Conservation (phyloP, 495 filamentous ascomycete species). For the Penicillium robsamsonii region DNA sequence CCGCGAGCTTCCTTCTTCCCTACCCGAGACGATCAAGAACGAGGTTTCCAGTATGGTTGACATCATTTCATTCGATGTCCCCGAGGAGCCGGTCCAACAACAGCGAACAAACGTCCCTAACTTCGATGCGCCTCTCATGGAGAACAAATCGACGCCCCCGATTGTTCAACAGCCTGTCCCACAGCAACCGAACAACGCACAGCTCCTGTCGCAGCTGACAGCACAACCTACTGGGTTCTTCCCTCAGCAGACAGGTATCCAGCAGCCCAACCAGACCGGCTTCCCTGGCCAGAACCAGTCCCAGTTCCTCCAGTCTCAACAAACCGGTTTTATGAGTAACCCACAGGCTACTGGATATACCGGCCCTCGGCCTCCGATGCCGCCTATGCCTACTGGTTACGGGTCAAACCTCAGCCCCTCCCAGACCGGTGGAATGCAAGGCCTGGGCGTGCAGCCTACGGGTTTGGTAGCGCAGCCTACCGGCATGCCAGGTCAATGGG, state of each 20-base stretch:
- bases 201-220: conserved; percentile 72
- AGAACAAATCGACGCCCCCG: conserved; percentile 64
- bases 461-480: conserved; percentile 92
- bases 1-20: conserved; percentile 66
- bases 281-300: conserved; percentile 42
- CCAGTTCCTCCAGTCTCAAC: conserved; percentile 46
- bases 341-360: conserved; percentile 62
- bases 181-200: conserved; percentile 69
- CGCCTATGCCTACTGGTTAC: conserved; percentile 89
- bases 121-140: conserved; percentile 63
- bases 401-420: conserved; percentile 63
- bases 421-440: conserved; percentile 47
- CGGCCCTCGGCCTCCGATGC: conserved; percentile 86
- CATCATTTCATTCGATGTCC: conserved; percentile 93
- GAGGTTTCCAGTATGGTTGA: conserved; percentile 99
- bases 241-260: conserved; percentile 60
- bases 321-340: conserved; percentile 50
- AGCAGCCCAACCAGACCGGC: conserved; percentile 44
- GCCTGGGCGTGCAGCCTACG: conserved; percentile 38
- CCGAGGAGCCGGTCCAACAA: conserved; percentile 53
- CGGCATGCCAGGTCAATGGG: conserved; percentile 95
- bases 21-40: conserved; percentile 87
- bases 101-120: conserved; percentile 69
- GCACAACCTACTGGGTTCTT: conserved; percentile 64
- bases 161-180: conserved; percentile 86